Evolutionary conservation across 768 basidiomycete genomes (phyloP), one percentile per base, ranked within the genome.

Genomic region (Lyophyllum atratum): DNA sequence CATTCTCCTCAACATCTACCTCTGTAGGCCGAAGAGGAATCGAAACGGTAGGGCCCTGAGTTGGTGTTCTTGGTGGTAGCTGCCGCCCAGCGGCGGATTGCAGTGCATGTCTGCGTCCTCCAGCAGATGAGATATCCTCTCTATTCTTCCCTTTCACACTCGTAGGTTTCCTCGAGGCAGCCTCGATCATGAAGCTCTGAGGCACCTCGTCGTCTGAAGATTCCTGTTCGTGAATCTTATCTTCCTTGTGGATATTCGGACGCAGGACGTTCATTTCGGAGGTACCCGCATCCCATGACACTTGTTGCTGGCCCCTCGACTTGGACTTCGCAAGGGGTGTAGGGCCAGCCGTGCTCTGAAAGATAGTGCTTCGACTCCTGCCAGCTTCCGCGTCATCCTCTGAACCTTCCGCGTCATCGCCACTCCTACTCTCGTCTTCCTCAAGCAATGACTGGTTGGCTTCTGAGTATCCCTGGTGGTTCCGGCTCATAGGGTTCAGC

Each of bases 161-260:
- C 21, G 58, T 58, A 55, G 74, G 72, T 55, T 70, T 76, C 63
- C 72, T 80, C n/a, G 81, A 69, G 42, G 82, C 72, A 37, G 89
- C 84, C 71, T 94, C 92, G 62, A 93, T 86, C 83, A 92, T 88
- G 65, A 93, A 89, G 67, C 88, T 90, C 66, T 89, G 87, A 0
- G 92, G 92, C 2, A 90, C 90, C 68, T 93, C 92, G 54, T 89
- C 92, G 63, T 93, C 92, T 8, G 87, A 89, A 26, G 81, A 80
- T 49, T 89, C 85, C 47, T 80, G 75, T 53, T 80, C 79, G 56
- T 85, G 79, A 25, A 78, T 75, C 66, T 73, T 78, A 71, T 90
- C 89, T 66, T 87, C 82, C 62, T 80, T 76, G 64, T 83, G 87
- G 63, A 87, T 87, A 71, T 90, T 92, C 49, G 90, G 90, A 57